phyloP scores from a whole-genome alignment of 768 basidiomycete genomes.

The Lactarius hatsudake region DNA sequence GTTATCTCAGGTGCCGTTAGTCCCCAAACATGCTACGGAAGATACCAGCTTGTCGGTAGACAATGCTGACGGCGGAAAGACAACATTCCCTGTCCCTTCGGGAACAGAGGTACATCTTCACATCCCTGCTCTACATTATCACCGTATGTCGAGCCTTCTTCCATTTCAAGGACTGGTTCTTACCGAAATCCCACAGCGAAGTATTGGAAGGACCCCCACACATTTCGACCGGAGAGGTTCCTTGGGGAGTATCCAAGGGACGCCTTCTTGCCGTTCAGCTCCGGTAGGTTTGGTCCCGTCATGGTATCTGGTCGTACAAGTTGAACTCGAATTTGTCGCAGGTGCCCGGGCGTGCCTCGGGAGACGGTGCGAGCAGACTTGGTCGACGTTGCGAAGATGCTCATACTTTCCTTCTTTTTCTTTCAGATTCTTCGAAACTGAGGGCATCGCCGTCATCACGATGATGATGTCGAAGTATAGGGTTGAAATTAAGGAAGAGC shows the following conservation, averaged over 20 bases:
- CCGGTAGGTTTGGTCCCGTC: constrained; percentile 13
- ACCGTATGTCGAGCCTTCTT: constrained; percentile 37
- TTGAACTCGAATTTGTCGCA: background rate
- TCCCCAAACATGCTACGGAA: constrained; percentile 48
- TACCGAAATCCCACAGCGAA: constrained; percentile 38
- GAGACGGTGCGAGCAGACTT: constrained; percentile 19
- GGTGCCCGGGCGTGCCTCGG: constrained; percentile 30
- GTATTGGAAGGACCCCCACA: constrained; percentile 53
- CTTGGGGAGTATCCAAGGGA: constrained; percentile 35
- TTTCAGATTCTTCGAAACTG: constrained; percentile 49
- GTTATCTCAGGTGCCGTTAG: constrained; percentile 38
- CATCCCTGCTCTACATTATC: constrained; percentile 47
- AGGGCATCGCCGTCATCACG: constrained; percentile 46
- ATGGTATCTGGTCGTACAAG: background rate
- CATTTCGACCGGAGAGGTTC: constrained; percentile 43
- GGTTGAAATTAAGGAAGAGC: constrained; percentile 49
- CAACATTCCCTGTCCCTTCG: constrained; percentile 42
- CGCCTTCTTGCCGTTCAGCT: constrained; percentile 37
- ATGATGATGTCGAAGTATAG: constrained; percentile 46
- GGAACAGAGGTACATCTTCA: constrained; percentile 36
- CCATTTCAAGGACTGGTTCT: background rate
- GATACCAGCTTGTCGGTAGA: constrained; percentile 43
- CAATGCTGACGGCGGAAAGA: constrained; percentile 40
- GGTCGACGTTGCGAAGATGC: background rate
- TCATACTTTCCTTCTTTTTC: background rate